A percentile compares a stretch with the other conserved stretches of the same genome.
phyloP scores from a whole-genome alignment of 768 basidiomycete species.

The Mycena rebaudengoi region DNA sequence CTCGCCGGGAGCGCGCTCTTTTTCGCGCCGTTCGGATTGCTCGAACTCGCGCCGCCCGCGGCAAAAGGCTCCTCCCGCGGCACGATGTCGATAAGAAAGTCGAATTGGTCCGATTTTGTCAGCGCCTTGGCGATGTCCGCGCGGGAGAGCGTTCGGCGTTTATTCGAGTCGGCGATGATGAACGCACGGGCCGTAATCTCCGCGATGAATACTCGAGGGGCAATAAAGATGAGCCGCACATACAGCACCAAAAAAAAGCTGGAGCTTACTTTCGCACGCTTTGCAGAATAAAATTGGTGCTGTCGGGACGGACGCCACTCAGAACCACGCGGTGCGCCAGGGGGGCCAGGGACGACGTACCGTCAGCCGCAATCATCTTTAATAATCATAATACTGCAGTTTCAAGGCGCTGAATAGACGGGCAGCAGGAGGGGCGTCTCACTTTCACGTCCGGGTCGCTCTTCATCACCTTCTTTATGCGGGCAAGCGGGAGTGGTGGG shows the following conservation, averaged over 20 bases:
- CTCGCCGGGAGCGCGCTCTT: background rate
- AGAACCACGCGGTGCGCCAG: no score
- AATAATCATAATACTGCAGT: constrained; percentile 8
- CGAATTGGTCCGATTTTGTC: constrained; percentile 93
- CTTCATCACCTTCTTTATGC: constrained; percentile 99
- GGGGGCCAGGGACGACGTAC: constrained; percentile 48
- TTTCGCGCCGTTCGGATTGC: background rate
- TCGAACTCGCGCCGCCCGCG: background rate
- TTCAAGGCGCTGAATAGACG: constrained; percentile 5
- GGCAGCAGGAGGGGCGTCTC: constrained; percentile 34
- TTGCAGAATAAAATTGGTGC: constrained; percentile 97
- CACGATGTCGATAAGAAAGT: constrained; percentile 96
- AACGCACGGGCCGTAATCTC: constrained; percentile 97
- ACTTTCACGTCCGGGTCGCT: constrained; percentile 97
- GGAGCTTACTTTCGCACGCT: constrained; percentile 92
- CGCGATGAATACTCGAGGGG: constrained; percentile 85
- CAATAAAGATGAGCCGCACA: background rate
- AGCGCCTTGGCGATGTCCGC: constrained; percentile 95
- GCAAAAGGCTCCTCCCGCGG: constrained; percentile 76
- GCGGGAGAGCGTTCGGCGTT: constrained; percentile 93
- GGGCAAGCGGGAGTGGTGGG: constrained; percentile 88
- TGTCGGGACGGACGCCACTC: constrained; percentile 43
- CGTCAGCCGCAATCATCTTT: constrained; percentile 98
- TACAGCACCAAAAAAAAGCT: background rate
- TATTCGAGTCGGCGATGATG: constrained; percentile 94